Evolutionary conservation across 2,329 filamentous ascomycete species (phyloP), one percentile per base, ranked within the genome.

Genomic region (Stemphylium beticola): DNA sequence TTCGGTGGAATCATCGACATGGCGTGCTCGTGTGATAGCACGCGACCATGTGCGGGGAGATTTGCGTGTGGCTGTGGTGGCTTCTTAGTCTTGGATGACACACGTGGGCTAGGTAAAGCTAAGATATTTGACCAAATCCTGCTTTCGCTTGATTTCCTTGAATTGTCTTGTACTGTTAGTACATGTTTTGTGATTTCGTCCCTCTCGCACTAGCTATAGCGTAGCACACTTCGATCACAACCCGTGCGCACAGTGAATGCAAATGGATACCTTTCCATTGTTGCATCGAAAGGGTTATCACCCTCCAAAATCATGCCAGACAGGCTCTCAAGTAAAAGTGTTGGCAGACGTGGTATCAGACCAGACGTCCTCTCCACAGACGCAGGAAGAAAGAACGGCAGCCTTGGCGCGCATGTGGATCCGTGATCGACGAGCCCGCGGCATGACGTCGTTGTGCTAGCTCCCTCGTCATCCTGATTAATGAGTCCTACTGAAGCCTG

Each of bases 391-490:
- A 29, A 48, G 47, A 24, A 29, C 32, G 38, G 20, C 24, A 29
- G 41, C 6, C 52, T 51, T 55, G 41, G 52, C 52, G 45, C 40
- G 29, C 43, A 46, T 54, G 52, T 55, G 52, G 52, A 22, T 47
- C 47, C 47, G 52, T 36, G 47, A 51, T 55, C 52, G 46, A 51
- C 47, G 36, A 51, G 18, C n/a, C n/a, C n/a, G n/a, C 47, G 47
- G 52, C 44, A 57, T 57, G 53, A 57, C 53, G 53, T 56, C 53
- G 42, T 22, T 2, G 22, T 37, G 26, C 49, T 49, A 49, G 54
- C 45, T 26, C 18, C 36, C 42, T 53, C 53, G 53, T 57, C 54
- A 57, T 57, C 39, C 40, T 57, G 40, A 57, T 36, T 44, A 41
- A 53, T 44, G 54, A 49, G 44, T 46, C 14, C 33, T 33, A 37